Conservation (phyloP, 371 early-diverging fungal genomes). For the Rhizopus delemar region DNA sequence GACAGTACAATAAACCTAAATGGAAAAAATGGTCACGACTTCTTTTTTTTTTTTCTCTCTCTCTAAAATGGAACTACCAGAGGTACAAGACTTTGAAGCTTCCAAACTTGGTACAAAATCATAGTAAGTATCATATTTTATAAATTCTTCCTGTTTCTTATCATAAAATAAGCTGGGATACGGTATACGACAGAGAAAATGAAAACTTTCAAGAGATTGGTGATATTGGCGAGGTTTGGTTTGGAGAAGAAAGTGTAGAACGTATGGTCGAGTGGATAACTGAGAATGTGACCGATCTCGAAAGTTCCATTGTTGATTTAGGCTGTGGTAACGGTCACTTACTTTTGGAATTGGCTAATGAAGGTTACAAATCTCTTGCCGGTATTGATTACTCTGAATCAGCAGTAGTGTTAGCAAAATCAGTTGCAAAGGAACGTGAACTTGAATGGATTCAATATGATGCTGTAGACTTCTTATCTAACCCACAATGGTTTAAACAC, state of each 20-base stretch:
- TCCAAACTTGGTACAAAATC: slow-evolving; percentile 78
- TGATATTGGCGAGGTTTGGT: slow-evolving; percentile 91
- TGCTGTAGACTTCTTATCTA: slow-evolving; percentile 67
- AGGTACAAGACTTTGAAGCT: slow-evolving; percentile 62
- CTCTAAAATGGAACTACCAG: slow-evolving; percentile 25
- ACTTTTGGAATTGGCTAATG: slow-evolving; percentile 68
- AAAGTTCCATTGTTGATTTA: slow-evolving; percentile 70
- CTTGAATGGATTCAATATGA: slow-evolving; percentile 49
- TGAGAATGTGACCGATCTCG: slow-evolving; percentile 40
- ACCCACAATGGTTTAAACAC: slow-evolving; percentile 42
- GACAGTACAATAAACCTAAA: too few relatives aligned
- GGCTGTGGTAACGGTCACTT: slow-evolving; percentile 95
- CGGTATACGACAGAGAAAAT: slow-evolving; percentile 77
- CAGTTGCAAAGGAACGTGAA: slow-evolving; percentile 53
- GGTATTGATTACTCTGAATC: slow-evolving; percentile 87
- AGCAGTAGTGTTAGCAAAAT: slow-evolving; percentile 71
- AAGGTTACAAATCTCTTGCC: slow-evolving; percentile 68
- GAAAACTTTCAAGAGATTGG: slow-evolving; percentile 78
- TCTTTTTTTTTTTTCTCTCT: slow-evolving; percentile 8
- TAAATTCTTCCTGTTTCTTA: neutral
- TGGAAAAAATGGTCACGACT: neutral
- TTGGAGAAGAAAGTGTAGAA: slow-evolving; percentile 81
- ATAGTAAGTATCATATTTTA: slow-evolving; percentile 52
- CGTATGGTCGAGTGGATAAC: slow-evolving; percentile 85
- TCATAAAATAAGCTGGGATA: slow-evolving; percentile 70